These are phyloP conservation scores for Letharia lupina DNA, from an alignment of 495 filamentous ascomycete species.

Conservation along the genomic window DNA sequence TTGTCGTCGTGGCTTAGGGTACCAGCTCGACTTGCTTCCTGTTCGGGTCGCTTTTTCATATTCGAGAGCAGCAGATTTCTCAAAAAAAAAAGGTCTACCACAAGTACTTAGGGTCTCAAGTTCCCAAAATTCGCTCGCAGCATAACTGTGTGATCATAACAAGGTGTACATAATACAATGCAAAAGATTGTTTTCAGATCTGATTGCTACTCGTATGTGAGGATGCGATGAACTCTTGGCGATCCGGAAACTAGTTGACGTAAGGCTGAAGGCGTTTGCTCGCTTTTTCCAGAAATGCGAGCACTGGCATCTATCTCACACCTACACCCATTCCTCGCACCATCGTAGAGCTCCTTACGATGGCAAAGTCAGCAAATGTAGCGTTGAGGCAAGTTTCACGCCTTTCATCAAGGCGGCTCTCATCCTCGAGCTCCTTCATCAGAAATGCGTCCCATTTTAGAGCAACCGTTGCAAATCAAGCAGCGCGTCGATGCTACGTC, in stretches of 20 bases:
- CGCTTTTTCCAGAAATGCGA: neutral
- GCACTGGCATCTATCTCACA: neutral
- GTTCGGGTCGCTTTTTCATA: neutral
- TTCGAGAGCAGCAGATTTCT: neutral
- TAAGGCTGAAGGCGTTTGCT: slow-evolving; percentile 17
- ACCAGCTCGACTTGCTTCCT: neutral
- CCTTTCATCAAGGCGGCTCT: slow-evolving; percentile 49
- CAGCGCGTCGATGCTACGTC: slow-evolving; percentile 58
- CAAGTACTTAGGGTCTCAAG: neutral
- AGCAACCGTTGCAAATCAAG: slow-evolving; percentile 34
- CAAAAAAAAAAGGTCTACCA: neutral
- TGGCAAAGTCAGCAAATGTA: slow-evolving; percentile 64
- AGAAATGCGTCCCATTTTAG: slow-evolving; percentile 36
- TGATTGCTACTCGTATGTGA: neutral
- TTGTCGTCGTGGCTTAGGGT: neutral
- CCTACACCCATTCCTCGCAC: neutral
- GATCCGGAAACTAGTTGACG: neutral
- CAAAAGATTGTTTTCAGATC: neutral
- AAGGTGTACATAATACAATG: neutral
- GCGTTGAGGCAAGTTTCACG: slow-evolving; percentile 73
- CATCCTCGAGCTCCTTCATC: slow-evolving; percentile 38
- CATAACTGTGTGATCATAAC: neutral
- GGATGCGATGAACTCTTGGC: neutral
- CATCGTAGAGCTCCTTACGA: slow-evolving; percentile 26
- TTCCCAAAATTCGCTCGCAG: neutral